These are phyloP conservation scores for Monosporascus sp. DNA, from an alignment of 2,329 filamentous ascomycete genomes.

Conservation along the genomic window DNA sequence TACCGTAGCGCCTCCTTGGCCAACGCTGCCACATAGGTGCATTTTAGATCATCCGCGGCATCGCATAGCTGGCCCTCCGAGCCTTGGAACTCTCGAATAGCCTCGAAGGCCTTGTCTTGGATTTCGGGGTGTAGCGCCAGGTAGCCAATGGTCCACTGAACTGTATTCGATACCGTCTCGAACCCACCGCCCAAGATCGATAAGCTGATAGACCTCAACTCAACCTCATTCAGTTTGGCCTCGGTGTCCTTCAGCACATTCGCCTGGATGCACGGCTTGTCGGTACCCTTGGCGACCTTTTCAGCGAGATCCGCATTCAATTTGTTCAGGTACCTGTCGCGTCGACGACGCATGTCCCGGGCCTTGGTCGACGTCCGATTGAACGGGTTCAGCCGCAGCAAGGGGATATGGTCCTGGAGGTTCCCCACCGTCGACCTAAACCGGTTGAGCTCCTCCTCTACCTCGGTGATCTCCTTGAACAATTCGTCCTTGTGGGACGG, in stretches of 20 bases:
- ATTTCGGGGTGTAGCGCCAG: conserved; percentile 63
- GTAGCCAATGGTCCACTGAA: conserved; percentile 75
- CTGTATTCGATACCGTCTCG: conserved; percentile 74
- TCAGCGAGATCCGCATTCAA: conserved; percentile 54
- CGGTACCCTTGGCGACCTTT: conserved; percentile 33
- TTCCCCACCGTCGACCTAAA: conserved; percentile 77
- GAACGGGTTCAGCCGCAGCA: conserved; percentile 57
- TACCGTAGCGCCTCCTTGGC: conserved; percentile 75
- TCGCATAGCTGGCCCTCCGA: conserved; percentile 61
- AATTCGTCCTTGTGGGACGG: conserved; percentile 63
- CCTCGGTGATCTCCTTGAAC: conserved; percentile 67
- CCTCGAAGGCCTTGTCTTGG: conserved; percentile 62
- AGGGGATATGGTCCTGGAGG: conserved; percentile 78
- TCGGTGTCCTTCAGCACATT: conserved; percentile 34
- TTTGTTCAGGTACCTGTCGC: conserved; percentile 63
- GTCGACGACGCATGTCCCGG: conserved; percentile 58
- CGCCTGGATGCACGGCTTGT: conserved; percentile 37
- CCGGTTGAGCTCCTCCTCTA: conserved; percentile 71
- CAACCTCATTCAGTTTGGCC: conserved; percentile 44
- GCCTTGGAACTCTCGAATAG: conserved; percentile 44
- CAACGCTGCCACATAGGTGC: conserved; percentile 70
- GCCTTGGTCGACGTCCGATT: conserved; percentile 42
- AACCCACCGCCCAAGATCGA: conserved; percentile 79
- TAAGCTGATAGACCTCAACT: conserved; percentile 74
- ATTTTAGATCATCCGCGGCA: conserved; percentile 71